Conservation (phyloP, 2,329 filamentous ascomycete genomes). For the Grosmannia penicillata region DNA sequence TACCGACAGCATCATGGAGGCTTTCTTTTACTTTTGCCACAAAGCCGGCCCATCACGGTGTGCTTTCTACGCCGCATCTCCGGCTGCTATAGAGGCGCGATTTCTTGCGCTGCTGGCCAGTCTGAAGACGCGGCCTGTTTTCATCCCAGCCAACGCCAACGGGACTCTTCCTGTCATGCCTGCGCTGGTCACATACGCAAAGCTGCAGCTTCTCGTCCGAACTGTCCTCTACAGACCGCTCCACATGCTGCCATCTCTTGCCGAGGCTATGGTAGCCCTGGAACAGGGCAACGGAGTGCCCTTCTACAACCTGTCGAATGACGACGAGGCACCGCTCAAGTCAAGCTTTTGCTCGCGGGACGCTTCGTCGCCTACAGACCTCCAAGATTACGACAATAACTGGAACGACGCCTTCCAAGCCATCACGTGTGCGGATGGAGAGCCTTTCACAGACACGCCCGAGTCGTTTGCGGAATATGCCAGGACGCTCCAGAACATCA, state of each 20-base stretch:
- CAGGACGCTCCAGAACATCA: conserved; percentile 19
- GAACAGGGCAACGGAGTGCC: conserved; percentile 27
- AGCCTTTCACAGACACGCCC: conserved; percentile 16
- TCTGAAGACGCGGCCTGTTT: conserved; percentile 26
- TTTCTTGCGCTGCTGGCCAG: conserved; percentile 23
- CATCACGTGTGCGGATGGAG: conserved; percentile 29
- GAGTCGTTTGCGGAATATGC: conserved; percentile 21
- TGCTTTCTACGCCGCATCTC: conserved; percentile 22
- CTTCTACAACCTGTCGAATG: conserved; percentile 22
- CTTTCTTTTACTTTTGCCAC: conserved; percentile 38
- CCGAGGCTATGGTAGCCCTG: conserved; percentile 25
- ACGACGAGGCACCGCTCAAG: conserved; percentile 1
- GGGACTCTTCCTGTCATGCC: conserved; percentile 24
- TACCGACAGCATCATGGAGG: conserved; percentile 34
- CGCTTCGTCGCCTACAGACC: background rate
- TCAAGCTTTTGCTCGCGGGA: conserved; percentile 11
- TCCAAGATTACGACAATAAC: conserved; percentile 14
- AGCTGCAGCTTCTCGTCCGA: conserved; percentile 27
- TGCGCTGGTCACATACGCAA: conserved; percentile 31
- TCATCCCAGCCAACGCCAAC: conserved; percentile 17
- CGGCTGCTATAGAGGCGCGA: conserved; percentile 22
- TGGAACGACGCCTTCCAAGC: conserved; percentile 24
- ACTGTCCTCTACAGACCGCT: conserved; percentile 29
- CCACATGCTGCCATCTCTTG: conserved; percentile 24
- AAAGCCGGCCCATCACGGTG: conserved; percentile 32